Conservation (phyloP, 129 eudicot genomes). For the Saposhnikovia divaricata region DNA sequence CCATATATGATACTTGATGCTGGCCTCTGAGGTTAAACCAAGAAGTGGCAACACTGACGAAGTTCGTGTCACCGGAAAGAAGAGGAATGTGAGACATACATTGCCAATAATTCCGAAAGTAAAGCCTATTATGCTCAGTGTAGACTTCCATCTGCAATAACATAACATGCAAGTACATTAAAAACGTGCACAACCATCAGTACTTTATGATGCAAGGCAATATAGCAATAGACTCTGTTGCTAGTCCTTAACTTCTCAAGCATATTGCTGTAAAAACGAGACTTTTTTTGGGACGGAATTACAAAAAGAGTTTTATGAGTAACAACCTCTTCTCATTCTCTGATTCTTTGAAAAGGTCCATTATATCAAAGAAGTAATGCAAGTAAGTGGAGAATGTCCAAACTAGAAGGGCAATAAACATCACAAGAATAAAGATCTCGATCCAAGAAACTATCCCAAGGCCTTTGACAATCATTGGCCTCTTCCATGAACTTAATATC, state of each 20-base stretch:
- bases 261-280: no score
- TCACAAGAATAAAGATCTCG: conserved; percentile 50
- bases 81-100: conserved; percentile 50
- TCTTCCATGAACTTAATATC: conserved; percentile 30
- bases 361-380: conserved; percentile 25
- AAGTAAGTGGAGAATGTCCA: conserved; percentile 49
- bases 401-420: conserved; percentile 65
- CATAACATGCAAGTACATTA: neutral
- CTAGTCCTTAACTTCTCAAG: no score
- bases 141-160: conserved; percentile 53
- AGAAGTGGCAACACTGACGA: conserved; percentile 59
- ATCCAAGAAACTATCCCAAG: conserved; percentile 68
- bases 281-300: no score
- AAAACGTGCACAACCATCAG: no score
- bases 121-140: conserved; percentile 45
- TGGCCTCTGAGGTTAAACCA: conserved; percentile 70
- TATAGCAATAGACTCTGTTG: no score
- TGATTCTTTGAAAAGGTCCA: conserved; percentile 30
- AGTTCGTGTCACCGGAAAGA: conserved; percentile 79
- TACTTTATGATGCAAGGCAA: no score
- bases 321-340: conserved; percentile 29
- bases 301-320: neutral
- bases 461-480: conserved; percentile 66
- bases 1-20: conserved; percentile 84
- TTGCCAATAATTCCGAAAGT: conserved; percentile 67